Conservation (phyloP, 225 moss, liverwort and hornwort genomes). For the Physcomitrellopsis africana region DNA sequence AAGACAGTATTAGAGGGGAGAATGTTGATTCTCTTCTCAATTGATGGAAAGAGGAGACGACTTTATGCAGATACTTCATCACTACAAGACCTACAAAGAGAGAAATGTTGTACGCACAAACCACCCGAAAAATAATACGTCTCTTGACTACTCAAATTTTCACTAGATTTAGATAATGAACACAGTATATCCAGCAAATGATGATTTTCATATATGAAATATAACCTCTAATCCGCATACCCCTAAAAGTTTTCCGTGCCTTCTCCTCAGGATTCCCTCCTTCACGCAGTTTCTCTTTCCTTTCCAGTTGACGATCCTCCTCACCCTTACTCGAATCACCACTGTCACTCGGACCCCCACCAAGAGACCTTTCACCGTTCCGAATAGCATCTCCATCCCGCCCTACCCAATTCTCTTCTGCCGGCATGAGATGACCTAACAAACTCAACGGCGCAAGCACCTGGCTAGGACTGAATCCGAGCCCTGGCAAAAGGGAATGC, state of each 20-base stretch:
- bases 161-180: not conserved
- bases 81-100: too few species aligned
- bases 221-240: slow-evolving; percentile 25
- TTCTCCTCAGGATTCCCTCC: slow-evolving; percentile 36
- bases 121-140: not conserved
- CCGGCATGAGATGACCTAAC: slow-evolving; percentile 33
- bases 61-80: not conserved
- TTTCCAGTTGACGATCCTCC: slow-evolving; percentile 17
- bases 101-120: too few species aligned
- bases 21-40: slow-evolving; percentile 1
- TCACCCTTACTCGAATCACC: slow-evolving; percentile 46
- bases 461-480: slow-evolving; percentile 48
- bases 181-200: too few species aligned
- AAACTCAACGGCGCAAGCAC: slow-evolving; percentile 46
- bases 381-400: slow-evolving; percentile 46
- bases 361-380: slow-evolving; percentile 46
- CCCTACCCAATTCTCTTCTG: slow-evolving; percentile 49
- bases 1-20: not conserved
- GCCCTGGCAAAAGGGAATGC: slow-evolving; percentile 43
- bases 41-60: not conserved
- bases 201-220: not conserved
- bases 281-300: slow-evolving; percentile 42
- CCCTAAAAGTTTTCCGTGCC: slow-evolving; percentile 46
- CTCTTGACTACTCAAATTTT: not conserved
- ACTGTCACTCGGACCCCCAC: slow-evolving; percentile 55